Evolutionary conservation across 345 rosid genomes (phyloP).

Genomic region (Pistacia atlantica): DNA sequence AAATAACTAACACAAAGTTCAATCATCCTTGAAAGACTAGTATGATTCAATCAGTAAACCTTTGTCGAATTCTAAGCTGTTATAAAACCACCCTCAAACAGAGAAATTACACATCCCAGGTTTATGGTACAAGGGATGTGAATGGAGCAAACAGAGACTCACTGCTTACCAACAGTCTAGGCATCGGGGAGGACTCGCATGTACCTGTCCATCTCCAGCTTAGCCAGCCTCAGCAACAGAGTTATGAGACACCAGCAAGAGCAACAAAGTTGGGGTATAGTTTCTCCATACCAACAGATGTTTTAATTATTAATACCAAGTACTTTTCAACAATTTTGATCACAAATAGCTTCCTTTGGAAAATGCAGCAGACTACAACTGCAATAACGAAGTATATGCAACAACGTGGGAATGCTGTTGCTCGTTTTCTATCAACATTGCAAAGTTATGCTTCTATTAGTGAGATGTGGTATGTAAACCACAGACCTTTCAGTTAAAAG

Average conservation of each 20-base stretch:
- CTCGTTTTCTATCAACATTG: conserved; percentile 22
- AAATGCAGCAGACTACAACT: conserved; percentile 60
- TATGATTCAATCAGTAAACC: conserved; percentile 17
- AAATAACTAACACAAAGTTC: conserved; percentile 6
- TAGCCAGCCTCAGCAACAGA: conserved; percentile 61
- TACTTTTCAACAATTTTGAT: conserved; percentile 21
- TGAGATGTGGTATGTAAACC: conserved; percentile 42
- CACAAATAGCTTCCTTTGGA: conserved; percentile 19
- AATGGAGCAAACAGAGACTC: conserved; percentile 39
- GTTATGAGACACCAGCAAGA: conserved; percentile 40
- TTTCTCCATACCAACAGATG: conserved; percentile 27
- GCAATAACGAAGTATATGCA: conserved; percentile 41
- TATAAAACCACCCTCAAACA: conserved; percentile 31
- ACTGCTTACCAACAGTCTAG: conserved; percentile 48
- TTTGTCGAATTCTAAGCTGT: conserved; percentile 19
- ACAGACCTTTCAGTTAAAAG: conserved; percentile 32
- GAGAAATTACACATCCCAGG: conserved; percentile 32
- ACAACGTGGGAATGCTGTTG: conserved; percentile 27
- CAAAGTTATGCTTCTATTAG: conserved; percentile 40
- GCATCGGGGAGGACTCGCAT: conserved; percentile 51
- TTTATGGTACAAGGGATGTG: conserved; percentile 45
- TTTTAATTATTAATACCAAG: not conserved
- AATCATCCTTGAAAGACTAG: conserved; percentile 18
- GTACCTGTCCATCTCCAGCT: conserved; percentile 65
- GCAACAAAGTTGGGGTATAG: conserved; percentile 62